These are phyloP conservation scores for Somion occarium DNA, from an alignment of 1,284 basidiomycete genomes.

Conservation along the genomic window DNA sequence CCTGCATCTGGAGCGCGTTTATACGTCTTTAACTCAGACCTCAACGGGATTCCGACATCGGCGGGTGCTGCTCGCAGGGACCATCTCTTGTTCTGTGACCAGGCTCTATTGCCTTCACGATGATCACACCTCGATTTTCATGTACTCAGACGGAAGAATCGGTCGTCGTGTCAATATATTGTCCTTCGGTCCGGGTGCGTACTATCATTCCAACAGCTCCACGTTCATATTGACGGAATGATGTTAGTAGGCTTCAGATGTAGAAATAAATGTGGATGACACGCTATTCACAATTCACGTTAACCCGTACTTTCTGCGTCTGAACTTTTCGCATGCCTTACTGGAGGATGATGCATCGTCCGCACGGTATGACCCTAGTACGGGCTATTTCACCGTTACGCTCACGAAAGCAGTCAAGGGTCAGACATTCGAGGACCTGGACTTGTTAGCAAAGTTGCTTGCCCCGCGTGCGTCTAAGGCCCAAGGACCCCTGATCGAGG, in stretches of 20 bases:
- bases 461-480: constrained; percentile 49
- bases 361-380: constrained; percentile 67
- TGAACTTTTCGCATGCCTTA: constrained; percentile 60
- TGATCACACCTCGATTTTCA: constrained; percentile 79
- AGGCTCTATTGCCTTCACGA: no score
- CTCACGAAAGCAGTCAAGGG: constrained; percentile 63
- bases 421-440: constrained; percentile 68
- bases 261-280: constrained; percentile 72
- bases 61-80: no score
- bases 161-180: constrained; percentile 62
- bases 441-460: constrained; percentile 68
- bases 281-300: constrained; percentile 69
- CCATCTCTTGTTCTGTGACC: no score
- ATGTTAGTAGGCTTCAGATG: constrained; percentile 62
- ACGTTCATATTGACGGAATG: constrained; percentile 17
- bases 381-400: constrained; percentile 66
- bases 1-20: no score
- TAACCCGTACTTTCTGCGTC: constrained; percentile 76
- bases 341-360: constrained; percentile 65
- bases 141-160: constrained; percentile 63
- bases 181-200: constrained; percentile 74
- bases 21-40: no score
- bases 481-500: constrained; percentile 56
- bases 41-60: no score
- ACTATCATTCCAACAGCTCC: constrained; percentile 10